phyloP scores from a whole-genome alignment of 1,139 yeast species.

The Magnusiomyces fungicola region DNA sequence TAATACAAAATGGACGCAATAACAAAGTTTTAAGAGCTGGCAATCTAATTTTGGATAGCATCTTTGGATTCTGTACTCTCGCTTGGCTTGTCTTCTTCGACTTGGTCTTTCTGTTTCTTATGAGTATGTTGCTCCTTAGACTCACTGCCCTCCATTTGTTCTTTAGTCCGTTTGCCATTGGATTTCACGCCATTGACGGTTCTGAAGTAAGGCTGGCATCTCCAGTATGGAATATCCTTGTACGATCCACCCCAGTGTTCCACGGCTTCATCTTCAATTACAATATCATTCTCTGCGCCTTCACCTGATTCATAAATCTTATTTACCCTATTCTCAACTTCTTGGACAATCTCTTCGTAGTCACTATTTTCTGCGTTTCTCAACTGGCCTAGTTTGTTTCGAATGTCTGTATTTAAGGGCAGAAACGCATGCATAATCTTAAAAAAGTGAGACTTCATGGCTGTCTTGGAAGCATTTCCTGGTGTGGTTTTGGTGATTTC shows the following conservation, averaged over 20 bases:
- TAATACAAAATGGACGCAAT: no score
- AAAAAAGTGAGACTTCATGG: constrained; percentile 92
- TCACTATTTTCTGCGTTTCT: constrained; percentile 37
- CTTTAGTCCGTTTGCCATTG: constrained; percentile 21
- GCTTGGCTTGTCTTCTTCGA: not conserved
- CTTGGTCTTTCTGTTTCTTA: not conserved
- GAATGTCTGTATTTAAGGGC: constrained; percentile 62
- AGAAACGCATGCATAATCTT: constrained; percentile 75
- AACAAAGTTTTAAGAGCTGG: no score
- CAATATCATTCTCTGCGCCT: constrained; percentile 43
- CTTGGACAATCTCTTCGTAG: constrained; percentile 64
- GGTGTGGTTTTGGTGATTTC: constrained; percentile 64
- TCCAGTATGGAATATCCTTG: constrained; percentile 87
- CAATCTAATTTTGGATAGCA: no score
- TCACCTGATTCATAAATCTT: constrained; percentile 45
- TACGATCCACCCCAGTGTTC: constrained; percentile 79
- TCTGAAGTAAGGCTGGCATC: constrained; percentile 93
- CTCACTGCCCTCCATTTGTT: constrained; percentile 8
- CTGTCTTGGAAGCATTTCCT: constrained; percentile 69
- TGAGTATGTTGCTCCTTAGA: not conserved
- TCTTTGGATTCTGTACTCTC: no score
- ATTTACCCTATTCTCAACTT: constrained; percentile 59
- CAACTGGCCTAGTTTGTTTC: constrained; percentile 62
- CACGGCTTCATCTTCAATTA: constrained; percentile 42
- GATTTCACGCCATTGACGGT: constrained; percentile 58